Percentiles rank a stretch among this genome's conserved stretches.
These are phyloP conservation scores for Linnemannia elongata DNA, from an alignment of 192 early-diverging fungal species.

Conservation along the genomic window DNA sequence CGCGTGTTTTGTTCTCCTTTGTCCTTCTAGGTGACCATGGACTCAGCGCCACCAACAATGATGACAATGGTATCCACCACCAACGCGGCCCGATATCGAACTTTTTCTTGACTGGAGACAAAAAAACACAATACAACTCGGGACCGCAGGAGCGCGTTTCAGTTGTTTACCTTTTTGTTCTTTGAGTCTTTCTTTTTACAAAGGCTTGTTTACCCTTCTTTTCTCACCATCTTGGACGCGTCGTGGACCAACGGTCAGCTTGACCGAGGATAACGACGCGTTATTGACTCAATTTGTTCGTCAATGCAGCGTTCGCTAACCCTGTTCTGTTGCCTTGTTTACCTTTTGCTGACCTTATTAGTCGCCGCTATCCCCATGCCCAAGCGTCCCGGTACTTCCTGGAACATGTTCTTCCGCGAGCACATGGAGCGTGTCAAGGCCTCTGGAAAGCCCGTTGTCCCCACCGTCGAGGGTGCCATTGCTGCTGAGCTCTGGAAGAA, in stretches of 20 bases:
- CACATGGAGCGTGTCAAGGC: slow-evolving; percentile 52
- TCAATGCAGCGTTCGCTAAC: neutral
- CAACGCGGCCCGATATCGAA: neutral
- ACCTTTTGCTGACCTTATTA: neutral
- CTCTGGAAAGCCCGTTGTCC: slow-evolving; percentile 43
- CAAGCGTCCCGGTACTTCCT: slow-evolving; percentile 52
- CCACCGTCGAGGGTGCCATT: slow-evolving; percentile 50
- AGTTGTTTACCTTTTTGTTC: neutral
- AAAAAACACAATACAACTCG: neutral
- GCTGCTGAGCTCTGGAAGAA: slow-evolving; percentile 51
- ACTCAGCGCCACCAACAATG: neutral
- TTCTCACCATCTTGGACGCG: neutral
- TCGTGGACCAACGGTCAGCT: neutral
- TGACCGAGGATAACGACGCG: neutral
- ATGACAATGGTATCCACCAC: neutral
- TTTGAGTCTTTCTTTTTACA: neutral
- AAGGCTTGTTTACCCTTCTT: neutral
- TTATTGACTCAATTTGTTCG: neutral
- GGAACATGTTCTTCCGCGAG: slow-evolving; percentile 58
- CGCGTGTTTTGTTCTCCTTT: neutral
- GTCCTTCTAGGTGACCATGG: neutral
- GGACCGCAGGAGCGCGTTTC: neutral
- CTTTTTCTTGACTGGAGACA: neutral
- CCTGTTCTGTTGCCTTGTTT: neutral
- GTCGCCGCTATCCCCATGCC: slow-evolving; percentile 41